phyloP scores from a whole-genome alignment of 495 filamentous ascomycete species.

The Aspergillus conjunctus region DNA sequence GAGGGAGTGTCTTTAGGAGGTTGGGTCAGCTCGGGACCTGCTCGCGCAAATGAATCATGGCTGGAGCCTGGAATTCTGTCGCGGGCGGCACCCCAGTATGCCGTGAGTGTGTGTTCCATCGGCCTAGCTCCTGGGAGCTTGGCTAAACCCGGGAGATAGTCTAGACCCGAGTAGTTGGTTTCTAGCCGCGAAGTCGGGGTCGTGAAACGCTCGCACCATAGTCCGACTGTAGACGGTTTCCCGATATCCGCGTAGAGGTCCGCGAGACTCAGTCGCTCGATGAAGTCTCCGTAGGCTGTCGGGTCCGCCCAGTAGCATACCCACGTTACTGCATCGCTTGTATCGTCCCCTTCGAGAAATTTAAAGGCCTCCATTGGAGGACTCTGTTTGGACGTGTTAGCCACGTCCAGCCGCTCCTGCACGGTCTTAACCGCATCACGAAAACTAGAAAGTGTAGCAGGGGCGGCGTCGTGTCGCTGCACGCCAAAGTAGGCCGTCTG shows the following conservation, averaged over 20 bases:
- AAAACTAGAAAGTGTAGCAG: neutral
- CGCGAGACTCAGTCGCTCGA: conserved; percentile 11
- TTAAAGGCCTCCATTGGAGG: conserved; percentile 20
- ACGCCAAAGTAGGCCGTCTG: conserved; percentile 27
- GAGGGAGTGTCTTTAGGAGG: neutral
- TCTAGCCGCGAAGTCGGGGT: conserved; percentile 21
- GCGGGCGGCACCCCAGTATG: conserved; percentile 33
- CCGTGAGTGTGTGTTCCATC: conserved; percentile 20
- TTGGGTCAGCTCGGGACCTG: neutral
- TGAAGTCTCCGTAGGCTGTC: conserved; percentile 14
- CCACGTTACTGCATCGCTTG: conserved; percentile 13
- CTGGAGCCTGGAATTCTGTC: conserved; percentile 27
- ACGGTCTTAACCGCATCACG: neutral
- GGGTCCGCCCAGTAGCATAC: conserved; percentile 26
- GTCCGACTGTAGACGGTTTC: conserved; percentile 8
- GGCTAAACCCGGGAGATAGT: conserved; percentile 27
- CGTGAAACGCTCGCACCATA: conserved; percentile 25
- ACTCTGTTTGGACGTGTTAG: neutral
- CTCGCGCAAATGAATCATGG: conserved; percentile 14
- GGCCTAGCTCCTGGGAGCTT: conserved; percentile 12
- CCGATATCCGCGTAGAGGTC: neutral
- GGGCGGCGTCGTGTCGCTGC: conserved; percentile 15
- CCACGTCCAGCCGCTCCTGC: conserved; percentile 11
- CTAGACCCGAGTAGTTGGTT: conserved; percentile 28
- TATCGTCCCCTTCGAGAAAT: conserved; percentile 22